Evolutionary conservation across 2,329 filamentous ascomycete species (phyloP), one percentile per base, ranked within the genome.

Genomic region (Venturia oleaginea): DNA sequence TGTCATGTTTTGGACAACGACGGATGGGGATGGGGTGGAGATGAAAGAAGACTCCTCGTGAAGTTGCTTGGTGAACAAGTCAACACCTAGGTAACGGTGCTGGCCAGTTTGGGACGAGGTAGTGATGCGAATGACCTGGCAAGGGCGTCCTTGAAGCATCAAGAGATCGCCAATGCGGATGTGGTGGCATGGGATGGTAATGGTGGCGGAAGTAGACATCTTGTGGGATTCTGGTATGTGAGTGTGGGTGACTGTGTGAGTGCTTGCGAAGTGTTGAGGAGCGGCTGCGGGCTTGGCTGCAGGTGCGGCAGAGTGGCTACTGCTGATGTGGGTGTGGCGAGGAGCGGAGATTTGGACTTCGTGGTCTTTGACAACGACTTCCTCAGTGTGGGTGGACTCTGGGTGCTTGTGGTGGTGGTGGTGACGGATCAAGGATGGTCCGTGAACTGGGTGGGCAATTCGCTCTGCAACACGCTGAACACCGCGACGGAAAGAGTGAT

Each of bases 111-210:
- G 93, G 71, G 91, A 85, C 65, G 93, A 97, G 80, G 92, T 96
- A 71, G 92, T 96, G 88, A 99, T 97, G 78, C 93, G 93, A 84
- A 99, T 99, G 79, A 99, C 93, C 86, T 99, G 94, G 90, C 92
- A 97, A 75, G 94, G 92, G 73, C 94, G 93, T 78, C 93, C 93
- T 86, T 99, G 94, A 71, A 99, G 91, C 83, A 97, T 95, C 81
- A 99, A 81, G 81, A 99, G 90, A 81, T 99, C 94, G 79, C 94
- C 94, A 73, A 97, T 90, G 83, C 94, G 94, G 83, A 99, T 93
- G 85, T 97, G 95, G 87, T 99, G 91, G 89, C 92, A 96, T 70
- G 95, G 94, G 79, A 99, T 97, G 76, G 92, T 93, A 78, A 97
- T 92, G 72, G 91, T 96, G 84, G 94, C 92, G 76, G 88, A 83